Base-by-base conservation (phyloP, 495 filamentous ascomycete species). In the Penicillium diatomitis region DNA sequence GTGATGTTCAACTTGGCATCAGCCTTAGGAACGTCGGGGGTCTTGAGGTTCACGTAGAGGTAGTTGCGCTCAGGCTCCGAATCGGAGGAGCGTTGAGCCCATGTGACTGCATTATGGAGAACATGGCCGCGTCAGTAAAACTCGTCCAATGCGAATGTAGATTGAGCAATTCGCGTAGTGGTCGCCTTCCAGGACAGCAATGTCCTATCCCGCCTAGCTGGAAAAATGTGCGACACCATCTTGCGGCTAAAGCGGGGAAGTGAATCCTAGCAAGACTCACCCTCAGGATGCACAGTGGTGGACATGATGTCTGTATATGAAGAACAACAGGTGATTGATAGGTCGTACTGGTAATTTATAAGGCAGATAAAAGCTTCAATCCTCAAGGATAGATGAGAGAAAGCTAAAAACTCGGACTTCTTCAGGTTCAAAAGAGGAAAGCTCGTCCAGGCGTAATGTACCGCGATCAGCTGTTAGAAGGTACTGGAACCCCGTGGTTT, bases 1-100 rank as follows among this genome's bases (percentile, higher is more conserved):
- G 88, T 85, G 56, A 96, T 68, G 56, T 90, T 84, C 51, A 96
- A 77, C 65, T 89, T 83, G 54, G 90, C 70, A 48, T 82, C 81
- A 30, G 72, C 63, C 52, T 75, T 67, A 43, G 81, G 67, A 32
- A 96, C 84, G 66, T 98, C 91, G 53, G 88, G 74, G 33, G 86
- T 86, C 58, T 80, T 79, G 73, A 98, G 85, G 63, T 86, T 94
- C 45, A 97, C 82, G 74, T 87, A 92, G 75, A 97, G 74, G 74
- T 86, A 83, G 73, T 97, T 97, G 71, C 89, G 91, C 63, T 82
- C 80, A 35, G 82, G 62, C 20, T 97, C 94, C 52, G 74, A 70
- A 50, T 63, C 72, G 66, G 84, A 90, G 39, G 92, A 96, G 75
- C 92, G 91, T 74, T 98, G 92, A 32, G 92, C 91, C 92, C 92